Conservation (phyloP, 192 early-diverging fungal species). For the Rhizoclosmatium sp. region DNA sequence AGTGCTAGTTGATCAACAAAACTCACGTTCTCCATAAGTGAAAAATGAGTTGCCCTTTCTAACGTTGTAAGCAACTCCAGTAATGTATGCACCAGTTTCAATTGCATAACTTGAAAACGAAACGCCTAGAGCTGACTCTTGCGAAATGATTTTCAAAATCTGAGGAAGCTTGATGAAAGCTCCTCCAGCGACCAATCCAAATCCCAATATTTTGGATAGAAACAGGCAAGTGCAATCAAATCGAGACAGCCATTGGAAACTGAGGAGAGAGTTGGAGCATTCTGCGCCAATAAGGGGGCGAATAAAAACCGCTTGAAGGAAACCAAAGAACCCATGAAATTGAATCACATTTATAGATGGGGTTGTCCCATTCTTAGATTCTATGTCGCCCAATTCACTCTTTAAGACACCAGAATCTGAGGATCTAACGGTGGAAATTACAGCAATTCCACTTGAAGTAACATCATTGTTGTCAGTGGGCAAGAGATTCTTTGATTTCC, state of each 20-base stretch:
- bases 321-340: constrained; percentile 26
- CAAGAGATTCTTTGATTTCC: no score
- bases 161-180: constrained; percentile 96
- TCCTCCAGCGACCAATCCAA: constrained; percentile 94
- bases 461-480: no score
- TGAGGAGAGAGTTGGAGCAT: constrained; percentile 78
- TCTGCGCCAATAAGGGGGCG: constrained; percentile 79
- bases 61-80: constrained; percentile 86
- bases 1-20: background rate
- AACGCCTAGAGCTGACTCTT: constrained; percentile 78
- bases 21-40: constrained; percentile 62
- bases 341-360: background rate
- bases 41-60: constrained; percentile 86
- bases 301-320: constrained; percentile 31
- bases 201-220: constrained; percentile 87
- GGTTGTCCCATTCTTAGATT: no score
- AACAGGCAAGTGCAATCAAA: constrained; percentile 83
- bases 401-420: no score
- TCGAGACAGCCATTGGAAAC: constrained; percentile 71
- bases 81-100: constrained; percentile 82
- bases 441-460: no score
- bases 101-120: constrained; percentile 81
- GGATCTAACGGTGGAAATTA: no score
- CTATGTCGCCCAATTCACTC: no score
- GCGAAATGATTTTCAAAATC: constrained; percentile 85